Evolutionary conservation across 257 asterid genomes (phyloP), one percentile per base, ranked within the genome.

Genomic region (Solanum pinnatisectum): DNA sequence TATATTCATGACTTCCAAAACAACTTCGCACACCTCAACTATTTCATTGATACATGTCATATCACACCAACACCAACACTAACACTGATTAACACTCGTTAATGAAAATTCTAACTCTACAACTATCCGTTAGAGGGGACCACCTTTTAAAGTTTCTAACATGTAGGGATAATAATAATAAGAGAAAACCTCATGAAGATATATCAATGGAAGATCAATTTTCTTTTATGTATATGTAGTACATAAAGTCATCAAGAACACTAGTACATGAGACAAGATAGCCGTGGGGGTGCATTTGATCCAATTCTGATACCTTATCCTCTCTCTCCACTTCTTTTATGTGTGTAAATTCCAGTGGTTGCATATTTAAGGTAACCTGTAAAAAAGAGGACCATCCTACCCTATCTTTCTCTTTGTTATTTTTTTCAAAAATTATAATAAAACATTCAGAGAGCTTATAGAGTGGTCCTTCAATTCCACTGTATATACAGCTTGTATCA

Each of bases 381-480:
- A 16, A 23, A 36, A 44, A 27, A 25, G 8, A 79, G 93, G 91
- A 89, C 93, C 93, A 89, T 88, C 90, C 91, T 91, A 89, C 2
- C 15, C 84, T 42, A 78, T 25, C 16, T 42, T 78, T 78, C 65
- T 25, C 59, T 77, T 77, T 77, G 59, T 8, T 59, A 10, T 27
- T 84, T 52, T 83, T 83, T 40, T 63, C 5, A 22, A 22, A 60
- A 22, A 20, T 46, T 46, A 46, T 46, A 14, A 46, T 46, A 42
- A 12, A 18, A 25, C 49, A 77, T 33, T 71, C 83, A 84, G 4
- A 59, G 86, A 78, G 67, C 73, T 14, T 78, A 59, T 37, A 67
- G 74, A 15, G 89, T 91, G 92, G 92, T 91, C 92, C 90, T 88
- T 14, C 77, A 3, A 30, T 70, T 70, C 22, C n/a, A 77, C 65